Base-by-base conservation (phyloP, 2,329 filamentous ascomycete species). In the Passalora sequoiae region DNA sequence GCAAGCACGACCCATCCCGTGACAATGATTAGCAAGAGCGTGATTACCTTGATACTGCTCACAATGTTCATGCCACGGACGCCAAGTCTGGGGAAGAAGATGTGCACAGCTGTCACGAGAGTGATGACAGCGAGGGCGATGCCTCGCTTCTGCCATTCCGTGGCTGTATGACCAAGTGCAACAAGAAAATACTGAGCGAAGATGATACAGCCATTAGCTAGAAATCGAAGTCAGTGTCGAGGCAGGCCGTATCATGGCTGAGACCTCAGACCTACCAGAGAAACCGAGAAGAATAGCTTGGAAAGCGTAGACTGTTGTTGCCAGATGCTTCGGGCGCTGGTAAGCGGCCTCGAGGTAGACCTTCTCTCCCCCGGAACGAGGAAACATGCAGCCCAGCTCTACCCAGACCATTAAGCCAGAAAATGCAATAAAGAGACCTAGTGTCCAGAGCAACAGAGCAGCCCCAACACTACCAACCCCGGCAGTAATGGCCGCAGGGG, bases 301-400 rank as follows among this genome's bases (percentile, higher is more conserved):
- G 3, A 83, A 73, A 0, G 81, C 81, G 57, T 81, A 84, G 0
- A 78, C 69, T 0, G 77, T 77, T 0, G 81, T 78, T 33, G 84
- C 77, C 44, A 85, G 71, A 54, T 78, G 80, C 38, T 70, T 74
- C 0, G 81, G 81, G 1, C 78, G 70, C 1, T 80, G 80, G 49
- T 75, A 85, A 0, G 79, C 77, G 54, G 85, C 81, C 53, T 85
- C 81, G 0, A 85, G 69, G 51, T 83, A 84, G 0, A 82, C 81
- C 0, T 81, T 80, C 51, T 85, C 79, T 0, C 75, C 73, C 0
- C 81, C 81, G 2, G 75, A 58, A 75, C 83, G 1, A 80, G 80
- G 48, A 83, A 85, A 49, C 80, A 84, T 1, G 76, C 71, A 0
- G 78, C 73, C 13, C 76, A 75, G n/a, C 54, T 85, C 81, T 5